These are phyloP conservation scores for Cudoniella acicularis DNA, from an alignment of 495 filamentous ascomycete genomes.

Conservation along the genomic window DNA sequence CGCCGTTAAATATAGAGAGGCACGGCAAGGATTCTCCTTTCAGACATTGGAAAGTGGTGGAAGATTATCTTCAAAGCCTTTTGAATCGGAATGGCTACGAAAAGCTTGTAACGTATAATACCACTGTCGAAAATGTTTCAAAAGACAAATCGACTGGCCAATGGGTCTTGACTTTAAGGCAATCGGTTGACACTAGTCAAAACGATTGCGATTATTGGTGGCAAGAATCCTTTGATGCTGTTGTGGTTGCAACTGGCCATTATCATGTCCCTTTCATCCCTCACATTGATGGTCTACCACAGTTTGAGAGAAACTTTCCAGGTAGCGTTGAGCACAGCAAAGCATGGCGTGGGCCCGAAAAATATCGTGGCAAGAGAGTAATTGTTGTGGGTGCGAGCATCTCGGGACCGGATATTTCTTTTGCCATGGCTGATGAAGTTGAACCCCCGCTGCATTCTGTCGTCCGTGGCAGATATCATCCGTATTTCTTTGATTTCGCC, in stretches of 20 bases:
- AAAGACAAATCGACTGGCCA: conserved; percentile 26
- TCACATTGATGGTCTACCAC: conserved; percentile 49
- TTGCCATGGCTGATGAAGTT: conserved; percentile 30
- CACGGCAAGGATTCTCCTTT: conserved; percentile 37
- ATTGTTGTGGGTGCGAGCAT: conserved; percentile 74
- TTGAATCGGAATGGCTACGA: conserved; percentile 32
- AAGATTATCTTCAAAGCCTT: conserved; percentile 30
- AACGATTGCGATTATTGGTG: conserved; percentile 41
- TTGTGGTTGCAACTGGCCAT: conserved; percentile 79
- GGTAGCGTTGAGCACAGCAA: conserved; percentile 75
- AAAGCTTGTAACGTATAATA: conserved; percentile 33
- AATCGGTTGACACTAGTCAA: conserved; percentile 13
- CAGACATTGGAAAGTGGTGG: conserved; percentile 32
- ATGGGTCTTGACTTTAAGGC: conserved; percentile 34
- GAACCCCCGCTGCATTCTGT: conserved; percentile 27
- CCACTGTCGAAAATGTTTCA: conserved; percentile 33
- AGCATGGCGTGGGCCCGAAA: conserved; percentile 4
- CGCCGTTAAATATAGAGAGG: conserved; percentile 23
- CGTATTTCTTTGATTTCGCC: conserved; percentile 25
- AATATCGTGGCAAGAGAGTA: conserved; percentile 38
- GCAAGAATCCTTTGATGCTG: conserved; percentile 66
- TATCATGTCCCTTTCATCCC: conserved; percentile 72
- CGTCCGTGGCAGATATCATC: conserved; percentile 21
- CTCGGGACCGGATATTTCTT: conserved; percentile 72
- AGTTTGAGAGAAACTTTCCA: conserved; percentile 56